A percentile compares a stretch with the other conserved stretches of the same genome.
These are phyloP conservation scores for Vaccinium corymbosum DNA, from an alignment of 148 eudicot species.

Conservation along the genomic window DNA sequence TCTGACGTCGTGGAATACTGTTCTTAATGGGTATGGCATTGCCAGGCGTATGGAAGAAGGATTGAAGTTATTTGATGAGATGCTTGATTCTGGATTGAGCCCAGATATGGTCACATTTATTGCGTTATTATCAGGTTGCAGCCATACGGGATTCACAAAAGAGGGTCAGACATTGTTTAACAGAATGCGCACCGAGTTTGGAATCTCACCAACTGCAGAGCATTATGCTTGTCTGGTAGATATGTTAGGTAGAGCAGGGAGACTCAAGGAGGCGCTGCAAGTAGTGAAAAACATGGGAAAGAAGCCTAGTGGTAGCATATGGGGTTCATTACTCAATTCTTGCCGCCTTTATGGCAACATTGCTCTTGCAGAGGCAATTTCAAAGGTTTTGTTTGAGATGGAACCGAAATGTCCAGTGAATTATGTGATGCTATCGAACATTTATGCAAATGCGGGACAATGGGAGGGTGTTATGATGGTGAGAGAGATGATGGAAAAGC, in stretches of 20 bases:
- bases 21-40: conserved; percentile 35
- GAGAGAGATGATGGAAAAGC: conserved; percentile 37
- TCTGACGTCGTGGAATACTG: conserved; percentile 34
- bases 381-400: conserved; percentile 28
- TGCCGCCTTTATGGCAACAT: conserved; percentile 35
- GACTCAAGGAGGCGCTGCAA: conserved; percentile 33
- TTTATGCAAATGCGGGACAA: conserved; percentile 42
- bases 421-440: conserved; percentile 35
- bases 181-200: conserved; percentile 30
- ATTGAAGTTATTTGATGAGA: conserved; percentile 28
- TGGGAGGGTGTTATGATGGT: conserved; percentile 36
- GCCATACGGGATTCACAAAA: conserved; percentile 23
- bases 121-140: conserved; percentile 37
- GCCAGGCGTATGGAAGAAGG: conserved; percentile 30
- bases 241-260: conserved; percentile 40
- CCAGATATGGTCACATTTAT: conserved; percentile 35
- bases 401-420: conserved; percentile 41
- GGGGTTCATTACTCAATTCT: conserved; percentile 44
- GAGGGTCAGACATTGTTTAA: conserved; percentile 30
- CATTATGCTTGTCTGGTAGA: conserved; percentile 50
- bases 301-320: conserved; percentile 38
- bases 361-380: conserved; percentile 28
- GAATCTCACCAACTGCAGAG: conserved; percentile 29
- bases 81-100: conserved; percentile 28
- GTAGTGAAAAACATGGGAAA: conserved; percentile 37